Evolutionary conservation across 805 yeast genomes (phyloP), one percentile per base, ranked within the genome.

Genomic region (Ogataea thermomethanolica): DNA sequence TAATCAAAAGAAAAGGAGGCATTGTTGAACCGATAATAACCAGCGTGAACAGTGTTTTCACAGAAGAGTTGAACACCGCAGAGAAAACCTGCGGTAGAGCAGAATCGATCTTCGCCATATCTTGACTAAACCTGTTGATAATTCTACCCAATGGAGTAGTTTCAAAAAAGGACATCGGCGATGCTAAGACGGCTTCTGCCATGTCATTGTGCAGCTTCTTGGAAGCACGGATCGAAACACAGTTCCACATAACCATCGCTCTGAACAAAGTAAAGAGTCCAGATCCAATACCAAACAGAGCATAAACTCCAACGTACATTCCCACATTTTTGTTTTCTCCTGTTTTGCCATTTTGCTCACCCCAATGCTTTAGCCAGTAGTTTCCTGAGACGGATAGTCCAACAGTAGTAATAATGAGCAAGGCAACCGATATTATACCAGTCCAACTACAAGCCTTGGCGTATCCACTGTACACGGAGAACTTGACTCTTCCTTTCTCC

Each of bases 281-380:
- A 2, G 79, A 67, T 8, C 70, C 62, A 17, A 81, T 44, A 10
- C 87, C 85, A 40, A 82, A 62, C 10, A 66, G 38, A 8, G 80
- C 78, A 57, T 81, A 82, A 17, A 80, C 51, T 2, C 68, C 66
- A 43, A 81, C 74, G 56, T 69, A 81, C 44, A 54, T 61, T 41
- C 62, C 55, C 7, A 75, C 73, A 31, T 71, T 49, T 4, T 56
- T 53, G 46, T 78, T 80, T 2, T 54, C 26, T 1, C 76, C 76
- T 30, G 56, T 48, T 20, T 65, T 67, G 24, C 64, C 64, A 48
- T 74, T 74, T 25, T 55, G 48, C 49, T 81, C 86, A 1, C 88
- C 75, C 90, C 90, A 82, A 45, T 71, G 66, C 48, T 81, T 81
- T 50, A 82, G 66, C 81, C 86, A 79, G 55, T 76, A 77, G 54